Base-by-base conservation (phyloP, 805 yeast genomes). In the Wickerhamiella parazyma region DNA sequence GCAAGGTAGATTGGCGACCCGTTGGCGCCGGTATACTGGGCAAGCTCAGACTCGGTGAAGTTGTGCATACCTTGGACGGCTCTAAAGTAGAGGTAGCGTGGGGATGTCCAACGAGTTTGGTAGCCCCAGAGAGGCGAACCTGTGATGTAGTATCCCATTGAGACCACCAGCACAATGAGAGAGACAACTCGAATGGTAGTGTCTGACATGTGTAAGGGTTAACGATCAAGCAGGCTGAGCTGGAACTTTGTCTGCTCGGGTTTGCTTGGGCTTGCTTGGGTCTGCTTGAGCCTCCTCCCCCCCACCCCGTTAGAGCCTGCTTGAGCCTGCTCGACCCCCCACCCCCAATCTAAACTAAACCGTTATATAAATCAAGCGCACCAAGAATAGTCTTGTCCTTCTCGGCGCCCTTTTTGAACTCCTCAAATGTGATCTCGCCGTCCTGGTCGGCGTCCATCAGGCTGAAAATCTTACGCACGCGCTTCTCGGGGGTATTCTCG, bases 401-500 rank as follows among this genome's bases (percentile, higher is more conserved):
- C 59, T 80, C 83, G 44, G 82, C 75, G 20, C 89, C 82, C 55
- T 76, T 80, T 54, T 78, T 73, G 63, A 91, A 87, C 60, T 91
- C 98, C 19, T 80, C 85, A 50, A 80, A 61, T n/a, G 79, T 75
- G 41, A 91, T 76, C 48, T 71, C 76, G 3, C 76, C 78, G 51
- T 80, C 76, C 40, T 69, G 64, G 55, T 80, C 75, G 57, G 84
- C 80, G 50, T 78, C 83, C 73, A 85, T 70, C 41, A 75, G 62
- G 31, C 62, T 68, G 64, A 93, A 89, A 34, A 89, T 77, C 67
- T 86, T 89, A 42, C 75, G 72, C 1, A 84, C 85, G 48, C 97
- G 71, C 50, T 77, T 67, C 55, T 87, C 95, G 0, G 98, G 97
- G 0, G 97, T 86, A 36, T 77, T 74, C 54, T 87, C 97, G 57